phyloP scores from a whole-genome alignment of 306 rosid species.

The Dryas alaskensis region DNA sequence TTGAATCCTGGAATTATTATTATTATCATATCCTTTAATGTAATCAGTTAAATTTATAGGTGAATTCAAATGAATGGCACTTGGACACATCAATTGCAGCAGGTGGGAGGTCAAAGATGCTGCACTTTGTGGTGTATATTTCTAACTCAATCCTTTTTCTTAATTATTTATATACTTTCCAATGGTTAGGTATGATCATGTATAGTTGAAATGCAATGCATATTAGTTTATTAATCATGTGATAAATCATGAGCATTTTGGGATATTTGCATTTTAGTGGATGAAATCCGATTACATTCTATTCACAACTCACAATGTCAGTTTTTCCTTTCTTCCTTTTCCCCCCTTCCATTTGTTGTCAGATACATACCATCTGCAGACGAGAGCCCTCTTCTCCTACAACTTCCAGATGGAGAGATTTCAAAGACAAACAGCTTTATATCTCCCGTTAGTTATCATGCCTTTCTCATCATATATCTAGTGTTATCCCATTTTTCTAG shows the following conservation, averaged over 20 bases:
- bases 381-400: slow-evolving; percentile 88
- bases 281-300: not conserved
- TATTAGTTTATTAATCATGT: not conserved
- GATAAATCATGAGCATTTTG: not conserved
- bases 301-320: slow-evolving; percentile 11
- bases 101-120: slow-evolving; percentile 95
- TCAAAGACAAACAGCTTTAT: slow-evolving; percentile 88
- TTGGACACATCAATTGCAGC: slow-evolving; percentile 96
- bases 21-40: not conserved
- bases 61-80: slow-evolving; percentile 96
- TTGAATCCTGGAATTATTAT: slow-evolving; percentile 11
- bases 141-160: slow-evolving; percentile 41
- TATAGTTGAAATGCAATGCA: slow-evolving; percentile 1
- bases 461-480: slow-evolving; percentile 22
- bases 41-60: slow-evolving; percentile 43
- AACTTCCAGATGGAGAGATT: slow-evolving; percentile 78
- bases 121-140: slow-evolving; percentile 95
- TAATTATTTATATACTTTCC: not conserved
- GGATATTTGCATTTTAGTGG: not conserved
- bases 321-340: slow-evolving; percentile 23
- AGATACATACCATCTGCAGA: slow-evolving; percentile 80
- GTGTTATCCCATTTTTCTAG: slow-evolving; percentile 7
- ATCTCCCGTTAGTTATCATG: slow-evolving; percentile 70
- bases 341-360: slow-evolving; percentile 21
- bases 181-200: not conserved